Base-by-base conservation (phyloP, 495 filamentous ascomycete genomes). In the Geoglossum glabrum region DNA sequence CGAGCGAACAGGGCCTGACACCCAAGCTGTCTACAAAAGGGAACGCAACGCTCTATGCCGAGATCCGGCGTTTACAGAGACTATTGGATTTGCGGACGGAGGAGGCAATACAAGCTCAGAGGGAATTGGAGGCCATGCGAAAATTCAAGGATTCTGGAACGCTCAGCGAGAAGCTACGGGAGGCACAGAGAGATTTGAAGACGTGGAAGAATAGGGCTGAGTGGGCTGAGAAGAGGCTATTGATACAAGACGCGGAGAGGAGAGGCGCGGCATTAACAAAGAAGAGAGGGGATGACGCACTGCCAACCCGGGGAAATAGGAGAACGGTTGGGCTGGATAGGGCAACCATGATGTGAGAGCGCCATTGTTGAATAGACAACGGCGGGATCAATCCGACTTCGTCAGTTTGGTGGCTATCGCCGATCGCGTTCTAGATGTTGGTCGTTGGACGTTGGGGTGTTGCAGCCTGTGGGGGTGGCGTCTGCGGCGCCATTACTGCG, bases 181-280 rank as follows among this genome's bases (percentile, higher is more conserved):
- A 68, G 3, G 67, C 71, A n/a, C 70, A 69, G 55, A 65, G 65
- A 26, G 74, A 78, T 50, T 62, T 68, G 43, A 59, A 64, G 31
- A 64, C 66, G 54, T 82, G 78, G 77, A 70, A 69, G 55, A 66
- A 64, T 27, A 66, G 74, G 54, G 78, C 78, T 0, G 70, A 77
- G 63, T 61, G 65, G 13, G 75, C 76, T 0, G 76, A 81, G 68
- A 70, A 66, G 61, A 66, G 69, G 26, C 63, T 78, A 5, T 68
- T 75, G 49, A 64, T 73, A 60, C 60, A 61, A 40, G 60, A 58
- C 36, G 31, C 17, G 30, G 57, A 58, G n/a, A 46, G 28, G 33
- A 54, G 57, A 38, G 38, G 55, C 3, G 5, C 23, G 27, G 38
- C 10, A 19, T 36, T 4, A 3, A 17, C 15, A 19, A 45, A 3